phyloP scores from a whole-genome alignment of 1,284 basidiomycete species.

The Volvariella volvacea region DNA sequence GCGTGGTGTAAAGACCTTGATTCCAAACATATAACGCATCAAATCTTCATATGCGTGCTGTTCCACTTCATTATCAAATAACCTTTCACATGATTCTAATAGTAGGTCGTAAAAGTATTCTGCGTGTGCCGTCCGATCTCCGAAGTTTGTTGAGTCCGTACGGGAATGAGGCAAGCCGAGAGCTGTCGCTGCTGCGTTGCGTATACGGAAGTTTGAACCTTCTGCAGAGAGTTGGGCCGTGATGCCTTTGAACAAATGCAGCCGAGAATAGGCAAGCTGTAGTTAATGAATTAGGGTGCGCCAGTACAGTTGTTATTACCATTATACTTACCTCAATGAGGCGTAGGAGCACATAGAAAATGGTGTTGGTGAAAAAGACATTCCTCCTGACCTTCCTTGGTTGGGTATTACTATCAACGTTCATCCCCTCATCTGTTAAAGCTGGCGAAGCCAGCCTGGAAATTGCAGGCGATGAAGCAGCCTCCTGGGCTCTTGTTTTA shows the following conservation, averaged over 20 bases:
- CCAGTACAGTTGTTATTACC: not conserved
- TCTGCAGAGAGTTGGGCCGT: constrained; percentile 41
- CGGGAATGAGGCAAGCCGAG: constrained; percentile 5
- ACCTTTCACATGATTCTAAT: constrained; percentile 80
- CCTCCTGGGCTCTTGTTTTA: constrained; percentile 47
- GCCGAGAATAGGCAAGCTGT: constrained; percentile 83
- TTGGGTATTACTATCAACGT: constrained; percentile 13
- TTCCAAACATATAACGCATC: constrained; percentile 86
- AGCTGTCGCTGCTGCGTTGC: constrained; percentile 3
- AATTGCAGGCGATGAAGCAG: constrained; percentile 25
- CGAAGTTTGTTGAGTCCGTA: not conserved
- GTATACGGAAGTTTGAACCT: constrained; percentile 10
- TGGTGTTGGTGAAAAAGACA: constrained; percentile 85
- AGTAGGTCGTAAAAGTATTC: constrained; percentile 78
- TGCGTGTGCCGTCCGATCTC: constrained; percentile 16
- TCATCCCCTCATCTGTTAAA: constrained; percentile 22
- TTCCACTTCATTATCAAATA: constrained; percentile 93
- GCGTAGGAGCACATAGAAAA: constrained; percentile 82
- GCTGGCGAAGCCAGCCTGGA: constrained; percentile 58
- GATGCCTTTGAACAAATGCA: constrained; percentile 72
- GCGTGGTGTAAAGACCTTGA: constrained; percentile 39
- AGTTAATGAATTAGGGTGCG: constrained; percentile 7
- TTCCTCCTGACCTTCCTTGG: constrained; percentile 34
- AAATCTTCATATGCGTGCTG: constrained; percentile 86
- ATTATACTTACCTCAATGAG: constrained; percentile 66